Base-by-base conservation (phyloP, 306 rosid genomes). In the Biancaea sappan region DNA sequence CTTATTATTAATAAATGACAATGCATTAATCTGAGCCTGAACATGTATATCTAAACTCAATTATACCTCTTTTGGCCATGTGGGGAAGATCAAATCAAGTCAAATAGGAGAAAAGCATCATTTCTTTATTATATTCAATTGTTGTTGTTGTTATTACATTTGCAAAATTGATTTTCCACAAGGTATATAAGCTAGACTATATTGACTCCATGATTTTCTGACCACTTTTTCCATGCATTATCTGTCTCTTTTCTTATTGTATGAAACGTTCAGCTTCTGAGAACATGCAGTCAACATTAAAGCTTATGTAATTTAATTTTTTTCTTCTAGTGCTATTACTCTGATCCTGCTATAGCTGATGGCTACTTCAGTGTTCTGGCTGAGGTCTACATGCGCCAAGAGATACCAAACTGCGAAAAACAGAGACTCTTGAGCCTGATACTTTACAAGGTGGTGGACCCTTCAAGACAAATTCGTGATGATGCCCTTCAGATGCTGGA, bases 401-500 rank as follows among this genome's bases (percentile, higher is more conserved):
- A 95, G 90, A 95, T 95, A 78, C 99, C 98, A 51, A 89, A 89
- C 81, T 95, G 99, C 84, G 99, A 95, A 81, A 86, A 90, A 84
- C 99, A 95, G 83, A 92, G 97, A 86, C 92, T 95, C 66, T 78
- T 92, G 81, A 92, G 99, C 81, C 79, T 95, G 84, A 95, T 95
- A 84, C 98, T 95, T 77, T 95, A 95, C 86, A 95, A 95, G 88
- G 99, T 95, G 65, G 99, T 95, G 74, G 99, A 95, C 77, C 99
- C 99, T 82, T 87, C 97, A 43, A 90, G 98, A 78, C 98, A 92
- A 82, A 95, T 95, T 74, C 99, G 99, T 68, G 99, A 95, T 67
- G 99, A 95, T 85, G 99, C 99, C 77, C 98, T 95, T 81, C 99
- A 95, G 86, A 95, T 95, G 99, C 97, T 95, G 18, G 99, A 95